Conservation (phyloP, 495 filamentous ascomycete species). For the Aspergillus asperescens region DNA sequence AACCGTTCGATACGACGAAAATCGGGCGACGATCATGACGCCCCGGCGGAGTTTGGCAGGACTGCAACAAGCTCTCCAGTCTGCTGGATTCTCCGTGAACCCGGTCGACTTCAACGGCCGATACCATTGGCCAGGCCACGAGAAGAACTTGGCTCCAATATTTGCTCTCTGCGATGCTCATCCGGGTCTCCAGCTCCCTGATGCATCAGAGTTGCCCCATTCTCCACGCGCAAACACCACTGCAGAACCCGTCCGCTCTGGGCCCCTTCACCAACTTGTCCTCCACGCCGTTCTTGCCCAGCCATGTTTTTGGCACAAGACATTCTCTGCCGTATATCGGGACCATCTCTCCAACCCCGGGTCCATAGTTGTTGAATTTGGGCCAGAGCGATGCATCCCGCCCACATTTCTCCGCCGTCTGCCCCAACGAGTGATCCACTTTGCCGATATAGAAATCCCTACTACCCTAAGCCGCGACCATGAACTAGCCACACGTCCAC, state of each 20-base stretch:
- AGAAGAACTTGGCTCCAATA: slow-evolving; percentile 4
- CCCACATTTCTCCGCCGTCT: slow-evolving; percentile 26
- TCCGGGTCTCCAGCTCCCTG: slow-evolving; percentile 30
- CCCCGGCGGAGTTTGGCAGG: slow-evolving; percentile 1
- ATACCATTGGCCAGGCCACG: slow-evolving; percentile 18
- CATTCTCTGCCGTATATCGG: slow-evolving; percentile 17
- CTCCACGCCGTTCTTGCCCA: slow-evolving; percentile 38
- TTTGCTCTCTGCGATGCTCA: slow-evolving; percentile 9
- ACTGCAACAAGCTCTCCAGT: slow-evolving; percentile 25
- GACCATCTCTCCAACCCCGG: slow-evolving; percentile 15
- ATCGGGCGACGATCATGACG: slow-evolving; percentile 21
- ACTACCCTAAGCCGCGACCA: slow-evolving; percentile 3
- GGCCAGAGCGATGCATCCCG: slow-evolving; percentile 39
- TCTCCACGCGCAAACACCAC: slow-evolving; percentile 27
- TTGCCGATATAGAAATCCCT: slow-evolving; percentile 11
- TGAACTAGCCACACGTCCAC: slow-evolving; percentile 3
- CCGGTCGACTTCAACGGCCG: slow-evolving; percentile 20
- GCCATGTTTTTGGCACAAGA: slow-evolving; percentile 39
- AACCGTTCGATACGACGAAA: slow-evolving; percentile 18
- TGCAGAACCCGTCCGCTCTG: not conserved
- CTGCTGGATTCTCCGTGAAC: slow-evolving; percentile 30
- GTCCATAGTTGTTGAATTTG: slow-evolving; percentile 34
- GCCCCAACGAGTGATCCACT: slow-evolving; percentile 25
- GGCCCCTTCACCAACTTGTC: slow-evolving; percentile 28
- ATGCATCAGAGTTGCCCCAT: slow-evolving; percentile 27